Evolutionary conservation across 306 rosid species (phyloP), one percentile per base, ranked within the genome.

Genomic region (Begonia fuchsioides): DNA sequence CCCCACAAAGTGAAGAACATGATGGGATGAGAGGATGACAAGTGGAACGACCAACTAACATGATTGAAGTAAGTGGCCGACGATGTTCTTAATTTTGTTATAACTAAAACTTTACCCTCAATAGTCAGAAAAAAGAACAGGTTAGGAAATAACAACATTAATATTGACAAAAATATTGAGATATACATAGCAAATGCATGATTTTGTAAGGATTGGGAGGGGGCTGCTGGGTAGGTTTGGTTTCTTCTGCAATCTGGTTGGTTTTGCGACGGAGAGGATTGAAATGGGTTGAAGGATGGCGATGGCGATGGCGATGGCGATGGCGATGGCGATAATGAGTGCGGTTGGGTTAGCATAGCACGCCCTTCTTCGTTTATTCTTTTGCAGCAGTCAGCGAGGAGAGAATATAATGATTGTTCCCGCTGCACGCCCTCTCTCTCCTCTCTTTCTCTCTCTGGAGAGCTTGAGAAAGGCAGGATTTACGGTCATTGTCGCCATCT

Each of bases 391-490:
- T 67, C 70, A 66, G 67, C 82, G 70, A 67, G 69, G 75, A 77
- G 72, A 75, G 87, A 82, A 87, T 83, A 78, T 56, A 14, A 87
- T 87, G 73, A 87, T 87, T 64, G 17, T 69, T 62, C 57, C 64
- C 51, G 54, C 56, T 54, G 94, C 96, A 87, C 94, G 96, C 94
- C 55, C 59, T 18, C 32, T 41, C 50, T 45, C 47, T 15, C 54
- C 47, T 15, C 54, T 65, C 44, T 47, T 52, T 57, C 26, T 55
- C 55, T 57, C 55, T 38, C 64, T 61, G 45, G 76, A 66, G 40
- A 57, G 75, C 48, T 41, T 10, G 51, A 79, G 66, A 43, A 52
- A 46, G 64, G 84, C 50, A 47, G 59, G 60, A 72, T 78, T 68
- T 69, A 50, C 87, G 83, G 66, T 68, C 64, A 43, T 73, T 78